These are phyloP conservation scores for Erodium moschatum DNA, from an alignment of 441 rosid genomes.

Conservation along the genomic window DNA sequence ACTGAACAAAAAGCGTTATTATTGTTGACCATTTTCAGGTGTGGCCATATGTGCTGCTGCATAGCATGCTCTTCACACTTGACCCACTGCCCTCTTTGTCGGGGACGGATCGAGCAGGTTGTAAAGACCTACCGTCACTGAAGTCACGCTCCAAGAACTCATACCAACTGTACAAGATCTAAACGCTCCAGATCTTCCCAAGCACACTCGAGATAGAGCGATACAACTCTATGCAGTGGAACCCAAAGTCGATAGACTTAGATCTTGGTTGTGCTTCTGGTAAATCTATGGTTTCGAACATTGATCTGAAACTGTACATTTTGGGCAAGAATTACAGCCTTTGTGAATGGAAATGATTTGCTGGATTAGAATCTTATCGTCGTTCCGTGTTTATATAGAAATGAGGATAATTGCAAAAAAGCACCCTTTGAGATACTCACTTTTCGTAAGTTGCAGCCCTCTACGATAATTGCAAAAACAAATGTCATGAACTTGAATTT, in stretches of 20 bases:
- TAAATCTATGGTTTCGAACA: not conserved
- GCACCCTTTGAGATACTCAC: too few relatives aligned
- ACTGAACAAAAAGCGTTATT: not conserved
- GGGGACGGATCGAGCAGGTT: constrained; percentile 68
- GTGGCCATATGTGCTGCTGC: constrained; percentile 98
- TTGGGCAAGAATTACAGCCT: not conserved
- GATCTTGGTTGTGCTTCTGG: not conserved
- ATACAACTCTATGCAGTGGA: not conserved
- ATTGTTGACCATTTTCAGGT: constrained; percentile 42
- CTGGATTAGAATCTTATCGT: not conserved
- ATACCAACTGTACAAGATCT: constrained; percentile 10
- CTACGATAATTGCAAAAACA: too few relatives aligned
- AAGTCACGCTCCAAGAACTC: constrained; percentile 18
- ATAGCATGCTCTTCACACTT: constrained; percentile 57
- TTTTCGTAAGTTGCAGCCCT: too few relatives aligned
- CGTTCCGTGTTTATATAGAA: not conserved
- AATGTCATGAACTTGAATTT: too few relatives aligned
- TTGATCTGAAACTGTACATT: not conserved
- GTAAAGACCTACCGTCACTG: constrained; percentile 79
- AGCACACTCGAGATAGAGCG: not conserved
- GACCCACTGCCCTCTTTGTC: constrained; percentile 76
- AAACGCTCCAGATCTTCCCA: not conserved
- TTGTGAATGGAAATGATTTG: not conserved
- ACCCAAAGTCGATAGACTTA: not conserved
- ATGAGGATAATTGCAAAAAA: too few relatives aligned